Evolutionary conservation across 1,284 basidiomycete genomes (phyloP), one percentile per base, ranked within the genome.

Genomic region (Ganoderma sp.): DNA sequence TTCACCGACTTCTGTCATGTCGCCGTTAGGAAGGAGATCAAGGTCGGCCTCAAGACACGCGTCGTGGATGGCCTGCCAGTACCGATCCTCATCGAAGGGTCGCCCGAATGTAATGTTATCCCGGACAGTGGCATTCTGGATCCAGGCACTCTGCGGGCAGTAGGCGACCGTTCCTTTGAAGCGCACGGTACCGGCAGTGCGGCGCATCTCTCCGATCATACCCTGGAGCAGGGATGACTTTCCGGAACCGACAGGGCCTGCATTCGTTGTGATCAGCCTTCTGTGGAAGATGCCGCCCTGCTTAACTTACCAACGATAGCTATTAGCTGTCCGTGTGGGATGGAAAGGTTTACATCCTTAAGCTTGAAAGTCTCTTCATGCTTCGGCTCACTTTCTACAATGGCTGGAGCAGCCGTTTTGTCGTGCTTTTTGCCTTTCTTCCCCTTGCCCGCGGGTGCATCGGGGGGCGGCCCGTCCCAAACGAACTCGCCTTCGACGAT

Each of bases 1-100:
- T 80, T 96, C 95, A n/a, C 95, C 95, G 62, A 97, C 96, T 78
- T 96, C 93, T 0, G 96, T 97, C 70, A 91, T 76, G 75, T 98
- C 94, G 4, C 93, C 93, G 69, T 93, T 84, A 1, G 93, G 90
- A 48, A 96, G 84, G 80, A 95, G 88, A 56, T 91, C 91, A 32
- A 97, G 81, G 80, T 97, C 94, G 2, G 89, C 85, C 71, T 91
- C 89, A 37, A 97, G 82, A 75, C 91, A 95, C 0, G 93, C 86
- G 75, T 92, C 89, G 14, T 84, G 83, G 22, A 96, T 82, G 1
- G 90, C 93, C 50, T 87, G 86, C 90, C 90, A 91, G 77, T 95
- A 97, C 42, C 87, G 84, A 59, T 88, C 87, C 73, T 92, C 88
- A 58, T 96, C 91, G 75, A 90, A 96, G 1, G 90, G 88, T 45